Percentiles rank a stretch among this genome's conserved stretches.
Conservation (phyloP, 352 stramenopile species). For the Nothophytophthora sp. region DNA sequence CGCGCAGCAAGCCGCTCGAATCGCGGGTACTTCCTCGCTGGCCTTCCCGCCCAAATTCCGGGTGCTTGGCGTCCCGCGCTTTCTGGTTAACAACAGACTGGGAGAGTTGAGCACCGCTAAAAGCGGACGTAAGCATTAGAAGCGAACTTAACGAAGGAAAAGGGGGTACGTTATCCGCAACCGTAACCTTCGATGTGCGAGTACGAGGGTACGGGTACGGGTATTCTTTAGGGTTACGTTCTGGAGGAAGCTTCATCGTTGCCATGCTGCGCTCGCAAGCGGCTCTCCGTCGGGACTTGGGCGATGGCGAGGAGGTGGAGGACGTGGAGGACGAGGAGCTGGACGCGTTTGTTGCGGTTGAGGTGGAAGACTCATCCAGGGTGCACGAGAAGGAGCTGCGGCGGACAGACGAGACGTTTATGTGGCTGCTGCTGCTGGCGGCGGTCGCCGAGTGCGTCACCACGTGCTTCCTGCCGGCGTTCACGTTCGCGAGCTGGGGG, state of each 20-base stretch:
- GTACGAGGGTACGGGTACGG: no score
- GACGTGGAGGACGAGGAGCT: slow-evolving; percentile 2
- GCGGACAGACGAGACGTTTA: slow-evolving; percentile 51
- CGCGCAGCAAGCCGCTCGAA: no score
- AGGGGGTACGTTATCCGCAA: no score
- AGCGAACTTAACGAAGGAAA: no score
- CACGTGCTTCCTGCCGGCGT: slow-evolving; percentile 73
- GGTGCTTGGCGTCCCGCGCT: slow-evolving; percentile 17
- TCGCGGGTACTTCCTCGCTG: no score
- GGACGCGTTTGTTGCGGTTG: not conserved
- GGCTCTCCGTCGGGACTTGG: slow-evolving; percentile 13
- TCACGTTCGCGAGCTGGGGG: slow-evolving; percentile 34
- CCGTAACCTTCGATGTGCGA: no score
- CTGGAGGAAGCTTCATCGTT: no score
- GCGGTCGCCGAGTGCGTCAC: slow-evolving; percentile 76
- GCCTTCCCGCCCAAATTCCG: no score
- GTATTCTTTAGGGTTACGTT: no score
- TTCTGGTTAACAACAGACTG: no score
- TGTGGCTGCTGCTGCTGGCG: slow-evolving; percentile 74
- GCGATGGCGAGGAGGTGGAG: slow-evolving; percentile 3
- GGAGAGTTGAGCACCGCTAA: no score
- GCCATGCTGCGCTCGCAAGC: slow-evolving; percentile 27
- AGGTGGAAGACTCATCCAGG: slow-evolving; percentile 1
- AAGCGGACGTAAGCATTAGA: no score
- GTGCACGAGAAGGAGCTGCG: slow-evolving; percentile 28